phyloP scores from a whole-genome alignment of 805 yeast genomes.

The Tetrapisispora namnaoensis region DNA sequence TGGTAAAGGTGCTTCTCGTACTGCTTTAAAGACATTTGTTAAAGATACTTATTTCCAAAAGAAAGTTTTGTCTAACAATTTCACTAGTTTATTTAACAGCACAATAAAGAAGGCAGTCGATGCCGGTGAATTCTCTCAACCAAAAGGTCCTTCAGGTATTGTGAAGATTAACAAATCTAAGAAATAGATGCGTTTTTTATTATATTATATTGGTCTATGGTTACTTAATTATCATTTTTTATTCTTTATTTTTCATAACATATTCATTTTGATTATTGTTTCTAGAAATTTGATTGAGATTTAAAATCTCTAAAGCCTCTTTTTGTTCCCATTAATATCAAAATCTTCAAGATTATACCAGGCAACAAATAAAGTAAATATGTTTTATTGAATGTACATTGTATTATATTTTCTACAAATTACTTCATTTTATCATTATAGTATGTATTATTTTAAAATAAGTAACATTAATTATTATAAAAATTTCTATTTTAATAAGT shows the following conservation, averaged over 20 bases:
- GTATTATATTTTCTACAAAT: slow-evolving; percentile 1
- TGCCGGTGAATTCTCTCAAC: slow-evolving; percentile 67
- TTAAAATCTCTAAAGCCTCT: no score
- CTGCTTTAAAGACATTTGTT: slow-evolving; percentile 76
- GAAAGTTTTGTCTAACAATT: slow-evolving; percentile 47
- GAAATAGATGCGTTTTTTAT: not conserved
- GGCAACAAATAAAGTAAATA: not conserved
- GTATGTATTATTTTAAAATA: not conserved
- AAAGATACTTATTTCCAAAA: slow-evolving; percentile 37
- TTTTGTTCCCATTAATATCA: not conserved
- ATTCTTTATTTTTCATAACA: not conserved
- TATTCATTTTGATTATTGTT: not conserved
- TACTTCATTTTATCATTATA: not conserved
- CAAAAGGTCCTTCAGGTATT: slow-evolving; percentile 59
- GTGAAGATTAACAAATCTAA: slow-evolving; percentile 13
- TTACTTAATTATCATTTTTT: not conserved
- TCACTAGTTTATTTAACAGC: slow-evolving; percentile 56
- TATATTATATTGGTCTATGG: slow-evolving; percentile 1
- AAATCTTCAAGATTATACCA: no score
- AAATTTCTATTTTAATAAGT: not conserved
- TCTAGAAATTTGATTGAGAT: not conserved
- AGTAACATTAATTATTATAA: not conserved
- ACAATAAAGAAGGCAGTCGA: slow-evolving; percentile 77
- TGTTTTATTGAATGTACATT: not conserved
- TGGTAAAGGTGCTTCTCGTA: slow-evolving; percentile 77